Base-by-base conservation (phyloP, 1,284 basidiomycete genomes). In the Leccinum griseonigrum region DNA sequence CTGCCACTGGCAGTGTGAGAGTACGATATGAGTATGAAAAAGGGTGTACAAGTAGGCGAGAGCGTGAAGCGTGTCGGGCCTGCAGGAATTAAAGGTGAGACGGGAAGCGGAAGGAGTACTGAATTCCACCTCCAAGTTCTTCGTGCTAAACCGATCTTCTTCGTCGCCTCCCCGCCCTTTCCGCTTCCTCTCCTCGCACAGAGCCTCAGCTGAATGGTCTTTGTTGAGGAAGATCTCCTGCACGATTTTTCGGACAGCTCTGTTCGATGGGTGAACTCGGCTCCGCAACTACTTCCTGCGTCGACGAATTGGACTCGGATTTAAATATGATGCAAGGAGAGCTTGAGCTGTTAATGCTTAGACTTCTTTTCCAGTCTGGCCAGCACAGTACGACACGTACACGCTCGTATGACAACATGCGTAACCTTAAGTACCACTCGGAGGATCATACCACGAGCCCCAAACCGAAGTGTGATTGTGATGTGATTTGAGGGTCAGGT, bases 391-490 rank as follows among this genome's bases (percentile, higher is more conserved):
- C 9, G 95, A 96, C 54, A 92, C 81, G 70, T 94, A 91, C 54
- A 96, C 78, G 61, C 72, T 82, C 11, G 94, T 95, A 73, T 97
- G 95, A 73, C 97, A 99, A 77, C 97, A 99, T 31, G 85, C 88
- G 76, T 91, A 99, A 54, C 97, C 97, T 97, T 97, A 99, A 61
- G 81, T 75, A 10, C 88, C 86, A 1, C 83, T 79, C 7, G 84
- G 79, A 13, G 81, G 67, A 69, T 94, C 88, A 76, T 93, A 99
- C 88, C 89, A 99, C 48, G 97, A 98, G 31, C 97, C 97, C 96
- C 96, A 99, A 9, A 98, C 88, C 2, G 86, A 78, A 0, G 89
- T 94, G 73, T 99, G 97, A 74, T 99, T 99, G 77, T 96, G 70
- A 91, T 81, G 69, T 83, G 88, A n/a, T 95, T 94, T 94, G 60